Conservation (phyloP, 2,329 filamentous ascomycete genomes). For the Plectosphaerella sp. region DNA sequence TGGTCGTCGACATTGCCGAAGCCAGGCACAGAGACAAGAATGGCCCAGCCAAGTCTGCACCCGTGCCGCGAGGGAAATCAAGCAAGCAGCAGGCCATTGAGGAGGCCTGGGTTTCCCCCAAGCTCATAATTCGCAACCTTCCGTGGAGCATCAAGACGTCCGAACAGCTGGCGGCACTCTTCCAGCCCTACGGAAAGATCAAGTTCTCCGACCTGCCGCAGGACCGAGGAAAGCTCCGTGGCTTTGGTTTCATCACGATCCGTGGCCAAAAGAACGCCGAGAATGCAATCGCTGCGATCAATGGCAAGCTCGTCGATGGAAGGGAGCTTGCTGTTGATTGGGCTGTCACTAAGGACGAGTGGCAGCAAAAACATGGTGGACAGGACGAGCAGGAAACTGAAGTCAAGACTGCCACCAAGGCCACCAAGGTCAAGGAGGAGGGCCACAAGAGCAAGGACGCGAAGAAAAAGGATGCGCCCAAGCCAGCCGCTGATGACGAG, state of each 20-base stretch:
- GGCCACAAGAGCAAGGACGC: conserved; percentile 31
- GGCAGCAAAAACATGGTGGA: conserved; percentile 58
- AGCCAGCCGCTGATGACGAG: conserved; percentile 33
- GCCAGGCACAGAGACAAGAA: conserved; percentile 63
- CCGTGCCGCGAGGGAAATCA: conserved; percentile 38
- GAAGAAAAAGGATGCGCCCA: conserved; percentile 18
- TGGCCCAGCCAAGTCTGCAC: conserved; percentile 29
- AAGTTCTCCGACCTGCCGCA: conserved; percentile 83
- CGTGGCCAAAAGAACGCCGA: conserved; percentile 87
- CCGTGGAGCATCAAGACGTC: conserved; percentile 92
- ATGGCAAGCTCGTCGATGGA: conserved; percentile 87
- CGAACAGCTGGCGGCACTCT: conserved; percentile 74
- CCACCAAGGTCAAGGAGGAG: conserved; percentile 18
- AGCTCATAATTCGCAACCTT: conserved; percentile 85
- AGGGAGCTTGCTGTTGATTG: conserved; percentile 90
- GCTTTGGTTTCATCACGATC: conserved; percentile 91
- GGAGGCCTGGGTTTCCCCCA: conserved; percentile 59
- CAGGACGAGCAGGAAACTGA: conserved; percentile 22
- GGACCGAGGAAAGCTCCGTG: conserved; percentile 68
- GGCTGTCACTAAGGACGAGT: conserved; percentile 88
- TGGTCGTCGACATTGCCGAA: conserved; percentile 85
- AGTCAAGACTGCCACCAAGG: conserved; percentile 14
- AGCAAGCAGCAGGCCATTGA: conserved; percentile 57
- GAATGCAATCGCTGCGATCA: conserved; percentile 77
- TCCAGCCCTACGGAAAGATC: conserved; percentile 86